A percentile compares a stretch with the other conserved stretches of the same genome.
Conservation (phyloP, 2,329 filamentous ascomycete genomes). For the Xylariaceae sp. region DNA sequence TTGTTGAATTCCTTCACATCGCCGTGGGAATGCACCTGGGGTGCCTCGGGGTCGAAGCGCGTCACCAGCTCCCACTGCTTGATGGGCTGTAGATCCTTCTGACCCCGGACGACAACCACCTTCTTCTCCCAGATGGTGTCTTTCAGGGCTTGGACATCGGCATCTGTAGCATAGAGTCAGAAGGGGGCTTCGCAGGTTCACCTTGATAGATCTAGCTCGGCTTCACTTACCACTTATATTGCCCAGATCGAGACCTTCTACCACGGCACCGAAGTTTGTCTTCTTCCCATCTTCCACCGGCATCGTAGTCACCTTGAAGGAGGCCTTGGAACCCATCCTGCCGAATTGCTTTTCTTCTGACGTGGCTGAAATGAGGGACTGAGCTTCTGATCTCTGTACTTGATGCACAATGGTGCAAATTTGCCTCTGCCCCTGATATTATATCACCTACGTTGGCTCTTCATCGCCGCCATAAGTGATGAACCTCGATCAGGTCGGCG, state of each 20-base stretch:
- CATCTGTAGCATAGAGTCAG: too few species aligned
- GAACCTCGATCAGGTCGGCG: too few species aligned
- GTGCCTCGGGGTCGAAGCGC: constrained; percentile 33
- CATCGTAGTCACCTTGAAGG: constrained; percentile 14
- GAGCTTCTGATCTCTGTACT: too few species aligned
- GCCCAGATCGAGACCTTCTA: constrained; percentile 30
- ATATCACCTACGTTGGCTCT: too few species aligned
- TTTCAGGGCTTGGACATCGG: constrained; percentile 27
- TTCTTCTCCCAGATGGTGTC: constrained; percentile 36
- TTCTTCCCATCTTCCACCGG: constrained; percentile 26
- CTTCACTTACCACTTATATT: constrained; percentile 23
- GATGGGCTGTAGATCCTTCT: constrained; percentile 30
- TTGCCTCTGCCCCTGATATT: too few species aligned
- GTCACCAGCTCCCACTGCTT: constrained; percentile 39
- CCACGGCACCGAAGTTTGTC: constrained; percentile 27
- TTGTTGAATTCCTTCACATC: constrained; percentile 32
- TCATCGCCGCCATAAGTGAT: too few species aligned
- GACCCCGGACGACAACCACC: constrained; percentile 35
- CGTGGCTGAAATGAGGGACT: too few species aligned
- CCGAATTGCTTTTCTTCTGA: too few species aligned
- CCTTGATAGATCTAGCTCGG: too few species aligned
- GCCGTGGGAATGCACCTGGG: constrained; percentile 34
- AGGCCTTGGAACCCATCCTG: too few species aligned
- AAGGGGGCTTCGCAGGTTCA: too few species aligned
- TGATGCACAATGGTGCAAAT: too few species aligned